Base-by-base conservation (phyloP, 1,139 yeast genomes). In the Scheffersomyces parashehatae region DNA sequence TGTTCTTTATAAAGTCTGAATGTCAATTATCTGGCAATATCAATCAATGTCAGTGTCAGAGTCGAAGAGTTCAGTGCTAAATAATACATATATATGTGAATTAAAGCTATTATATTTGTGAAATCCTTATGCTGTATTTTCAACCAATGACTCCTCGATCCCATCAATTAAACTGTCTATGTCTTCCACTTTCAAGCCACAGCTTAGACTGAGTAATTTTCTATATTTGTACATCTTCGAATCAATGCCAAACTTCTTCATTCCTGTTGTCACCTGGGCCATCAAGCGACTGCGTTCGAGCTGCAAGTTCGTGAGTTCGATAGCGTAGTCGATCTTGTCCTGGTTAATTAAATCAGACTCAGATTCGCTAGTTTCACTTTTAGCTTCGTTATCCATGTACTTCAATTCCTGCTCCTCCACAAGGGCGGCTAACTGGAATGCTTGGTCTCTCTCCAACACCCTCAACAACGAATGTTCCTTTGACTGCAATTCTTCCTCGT, bases 151-250 rank as follows among this genome's bases (percentile, higher is more conserved):
- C 44, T 69, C 76, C 49, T 70, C 77, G 36, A 73, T 73, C 3
- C 77, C 78, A 44, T 73, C 77, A 20, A 73, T 68, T 37, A 73
- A 64, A 38, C 84, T 81, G 57, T 89, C 96, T 47, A 91, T 85
- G 50, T 87, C 93, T 47, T 88, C 95, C 29, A 83, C 75, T 44
- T 82, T 81, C 47, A 89, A 76, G 3, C 89, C 95, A 55, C 97
- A 89, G 46, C 95, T 85, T 48, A 84, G 77, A 41, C 96, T 83
- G 38, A 93, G 83, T 51, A 93, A 73, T 56, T 82, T 82, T 52
- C 96, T 77, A 68, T 90, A 91, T 58, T 88, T 86, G 60, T 83
- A 81, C 80, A 90, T 83, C 62, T 86, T 88, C 14, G 59, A 56
- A 53, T 71, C 75, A 43, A 73, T 63, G 3, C 77, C 78, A 53